A percentile compares a stretch with the other conserved stretches of the same genome.
phyloP scores from a whole-genome alignment of 2,329 filamentous ascomycete species.

The Colletotrichum higginsianum region DNA sequence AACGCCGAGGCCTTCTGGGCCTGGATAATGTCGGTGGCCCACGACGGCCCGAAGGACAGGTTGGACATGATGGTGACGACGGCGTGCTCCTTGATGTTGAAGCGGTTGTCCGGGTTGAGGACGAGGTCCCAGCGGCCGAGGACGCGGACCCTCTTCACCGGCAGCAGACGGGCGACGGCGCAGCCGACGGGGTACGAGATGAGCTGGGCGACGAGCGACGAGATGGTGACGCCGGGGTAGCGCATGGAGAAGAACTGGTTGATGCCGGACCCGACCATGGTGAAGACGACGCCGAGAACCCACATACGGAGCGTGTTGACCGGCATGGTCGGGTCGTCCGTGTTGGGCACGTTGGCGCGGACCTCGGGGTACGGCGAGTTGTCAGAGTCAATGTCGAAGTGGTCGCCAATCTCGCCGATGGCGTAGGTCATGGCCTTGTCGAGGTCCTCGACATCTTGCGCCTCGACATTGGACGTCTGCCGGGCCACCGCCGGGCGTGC shows the following conservation, averaged over 20 bases:
- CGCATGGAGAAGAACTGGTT: constrained; percentile 58
- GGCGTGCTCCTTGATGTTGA: constrained; percentile 68
- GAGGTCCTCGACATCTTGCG: constrained; percentile 11
- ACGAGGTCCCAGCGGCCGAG: constrained; percentile 53
- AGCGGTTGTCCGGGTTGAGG: constrained; percentile 62
- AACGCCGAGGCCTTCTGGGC: constrained; percentile 61
- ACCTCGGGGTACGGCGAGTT: constrained; percentile 55
- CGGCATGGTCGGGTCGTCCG: constrained; percentile 53
- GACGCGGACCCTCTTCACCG: constrained; percentile 50
- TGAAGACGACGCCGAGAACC: constrained; percentile 53
- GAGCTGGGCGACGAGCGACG: constrained; percentile 55
- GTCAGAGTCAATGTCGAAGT: constrained; percentile 43
- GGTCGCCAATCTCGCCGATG: constrained; percentile 34
- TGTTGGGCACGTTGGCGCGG: constrained; percentile 58
- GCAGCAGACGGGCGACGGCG: constrained; percentile 52
- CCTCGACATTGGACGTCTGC: constrained; percentile 12
- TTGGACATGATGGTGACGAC: constrained; percentile 69
- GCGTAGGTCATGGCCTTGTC: constrained; percentile 36
- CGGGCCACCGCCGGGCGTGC: not conserved
- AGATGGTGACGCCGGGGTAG: constrained; percentile 55
- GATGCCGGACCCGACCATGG: constrained; percentile 49
- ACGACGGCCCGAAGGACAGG: constrained; percentile 57
- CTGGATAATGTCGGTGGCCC: constrained; percentile 61
- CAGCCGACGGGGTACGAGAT: constrained; percentile 55
- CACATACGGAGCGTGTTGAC: constrained; percentile 55